Base-by-base conservation (phyloP, 371 early-diverging fungal species). In the Saksenaea oblongispora region DNA sequence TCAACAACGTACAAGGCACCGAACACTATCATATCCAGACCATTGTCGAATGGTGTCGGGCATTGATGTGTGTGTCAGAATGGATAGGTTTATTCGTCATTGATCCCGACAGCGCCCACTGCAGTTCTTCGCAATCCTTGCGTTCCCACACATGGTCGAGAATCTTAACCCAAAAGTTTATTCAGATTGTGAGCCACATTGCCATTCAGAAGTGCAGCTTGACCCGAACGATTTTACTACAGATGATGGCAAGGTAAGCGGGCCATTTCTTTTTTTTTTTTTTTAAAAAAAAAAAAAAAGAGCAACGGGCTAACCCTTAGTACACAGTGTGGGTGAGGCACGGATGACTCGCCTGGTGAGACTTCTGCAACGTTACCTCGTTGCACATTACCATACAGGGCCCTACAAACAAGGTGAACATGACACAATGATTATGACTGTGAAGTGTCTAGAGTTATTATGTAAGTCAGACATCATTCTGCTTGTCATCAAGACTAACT, bases 391-490 rank as follows among this genome's bases (percentile, higher is more conserved):
- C 56, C 81, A 79, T 54, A 70, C 79, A 1, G 77, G 80, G 0
- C 76, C 84, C 0, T 76, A 76, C 55, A 76, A 75, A 18, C 79
- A 68, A 34, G 83, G 83, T 3, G 75, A 81, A 14, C 83, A 85
- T 53, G 90, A 90, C 37, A 79, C 83, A 0, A 76, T 89, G 1
- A 76, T 92, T 9, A 79, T 84, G 58, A 79, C 88, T 3, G 79
- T 89, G 26, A 87, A 88, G 58, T 84, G 72, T 10, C 73, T 93
- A 1, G 72, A 74, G 34, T 69, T 91, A 42, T 70, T 91, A 18
- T 89, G 84, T 74, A 74, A 74, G 56, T 82, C 81, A 18, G 83
- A 81, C 5, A n/a, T n/a, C n/a, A n/a, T n/a, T n/a, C n/a, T n/a
- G n/a, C n/a, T n/a, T n/a, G n/a, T n/a, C n/a, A n/a, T n/a, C n/a